Evolutionary conservation across 257 asterid species (phyloP), one percentile per base, ranked within the genome.

Genomic region (Asclepias syriaca): DNA sequence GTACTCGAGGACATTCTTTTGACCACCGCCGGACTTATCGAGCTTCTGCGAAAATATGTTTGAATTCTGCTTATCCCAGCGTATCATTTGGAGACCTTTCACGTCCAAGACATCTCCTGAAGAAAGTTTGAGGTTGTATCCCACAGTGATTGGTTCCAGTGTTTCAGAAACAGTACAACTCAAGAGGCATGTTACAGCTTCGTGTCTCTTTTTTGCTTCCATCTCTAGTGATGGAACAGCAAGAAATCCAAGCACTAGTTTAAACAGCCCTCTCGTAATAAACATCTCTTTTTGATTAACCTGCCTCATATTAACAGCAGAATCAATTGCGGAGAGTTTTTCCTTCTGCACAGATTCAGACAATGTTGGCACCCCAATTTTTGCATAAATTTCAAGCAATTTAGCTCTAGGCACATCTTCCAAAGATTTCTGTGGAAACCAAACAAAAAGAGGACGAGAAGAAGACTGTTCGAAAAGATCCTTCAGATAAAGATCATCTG

Each of bases 401-500:
- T 78, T 72, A 46, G 32, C 54, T 45, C 77, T 71, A 24, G 78
- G 82, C 74, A 81, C 46, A 43, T 75, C 68, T 66, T 68, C 77
- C 72, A 51, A 71, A 76, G 79, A 48, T 73, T 80, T 73, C 21
- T 75, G 72, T 15, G 85, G 85, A 48, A 72, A 81, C 85, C 85
- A 78, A 55, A 81, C 78, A 46, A 78, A 81, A 68, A 81, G 73
- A 19, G 80, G 80, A 24, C 49, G 76, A n/a, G 73, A 64, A 69
- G 73, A 57, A 27, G 58, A 34, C 45, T 69, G 67, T 60, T 54
- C 74, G 22, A 81, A 78, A 46, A 71, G 72, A 51, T 78, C 85
- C 72, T 72, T 78, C 72, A 78, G 70, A 68, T 49, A 72, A 49
- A 81, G 82, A 78, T 75, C 80, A 78, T 81, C 83, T 2, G 81